phyloP scores from a whole-genome alignment of 257 asterid genomes.

The Solanum arcanum region DNA sequence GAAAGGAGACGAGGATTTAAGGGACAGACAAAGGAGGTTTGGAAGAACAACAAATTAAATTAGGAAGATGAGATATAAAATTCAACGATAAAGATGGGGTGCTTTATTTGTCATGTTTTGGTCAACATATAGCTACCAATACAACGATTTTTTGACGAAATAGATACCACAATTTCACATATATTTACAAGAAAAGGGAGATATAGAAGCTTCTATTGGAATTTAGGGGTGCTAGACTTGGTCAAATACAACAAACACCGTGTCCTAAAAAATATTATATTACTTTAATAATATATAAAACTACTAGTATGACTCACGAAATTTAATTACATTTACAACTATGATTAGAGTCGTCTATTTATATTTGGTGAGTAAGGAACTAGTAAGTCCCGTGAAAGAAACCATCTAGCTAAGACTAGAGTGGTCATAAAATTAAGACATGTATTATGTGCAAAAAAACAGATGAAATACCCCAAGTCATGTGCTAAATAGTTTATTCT shows the following conservation, averaged over 20 bases:
- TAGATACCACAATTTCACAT: neutral
- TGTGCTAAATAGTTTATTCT: neutral
- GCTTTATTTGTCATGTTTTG: neutral
- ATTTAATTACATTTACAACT: neutral
- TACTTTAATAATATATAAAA: neutral
- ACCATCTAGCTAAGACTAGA: neutral
- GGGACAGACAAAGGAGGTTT: neutral
- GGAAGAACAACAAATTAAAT: neutral
- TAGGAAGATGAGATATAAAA: neutral
- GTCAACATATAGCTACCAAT: neutral
- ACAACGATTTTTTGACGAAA: constrained; percentile 1
- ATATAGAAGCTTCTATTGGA: constrained; percentile 40
- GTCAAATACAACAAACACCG: neutral
- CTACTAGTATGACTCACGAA: neutral
- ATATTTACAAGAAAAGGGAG: neutral
- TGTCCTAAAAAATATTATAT: neutral
- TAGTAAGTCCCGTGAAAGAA: neutral
- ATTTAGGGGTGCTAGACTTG: neutral
- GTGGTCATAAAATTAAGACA: neutral
- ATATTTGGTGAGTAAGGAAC: neutral
- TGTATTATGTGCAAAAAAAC: neutral
- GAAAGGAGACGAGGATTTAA: neutral
- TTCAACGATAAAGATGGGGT: neutral
- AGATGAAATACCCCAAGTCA: neutral
- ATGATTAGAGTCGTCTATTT: neutral